Percentiles rank a stretch among this genome's conserved stretches.
Evolutionary conservation across 805 yeast genomes (phyloP).

Genomic region (Scheffersomyces coipomensis): DNA sequence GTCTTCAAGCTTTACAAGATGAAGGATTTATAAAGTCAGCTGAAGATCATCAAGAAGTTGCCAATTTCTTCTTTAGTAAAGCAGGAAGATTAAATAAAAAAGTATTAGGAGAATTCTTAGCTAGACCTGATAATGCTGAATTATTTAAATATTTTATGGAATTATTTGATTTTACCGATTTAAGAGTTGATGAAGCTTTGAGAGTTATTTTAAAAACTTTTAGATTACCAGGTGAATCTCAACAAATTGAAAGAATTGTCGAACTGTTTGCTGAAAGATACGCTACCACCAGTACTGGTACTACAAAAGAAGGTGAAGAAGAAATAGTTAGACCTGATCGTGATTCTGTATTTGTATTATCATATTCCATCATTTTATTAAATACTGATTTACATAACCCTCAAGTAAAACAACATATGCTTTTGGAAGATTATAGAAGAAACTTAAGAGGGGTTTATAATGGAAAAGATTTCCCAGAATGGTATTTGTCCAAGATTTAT

Average conservation of each 20-base stretch:
- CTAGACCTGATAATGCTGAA: conserved; percentile 66
- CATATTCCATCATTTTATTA: conserved; percentile 90
- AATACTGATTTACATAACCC: conserved; percentile 95
- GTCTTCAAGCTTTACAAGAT: conserved; percentile 62
- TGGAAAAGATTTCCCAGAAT: conserved; percentile 74
- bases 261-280: conserved; percentile 84
- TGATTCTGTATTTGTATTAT: conserved; percentile 85
- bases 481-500: conserved; percentile 83
- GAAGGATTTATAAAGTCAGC: conserved; percentile 56
- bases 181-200: conserved; percentile 91
- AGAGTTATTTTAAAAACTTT: conserved; percentile 78
- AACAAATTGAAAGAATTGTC: conserved; percentile 89
- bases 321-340: conserved; percentile 64
- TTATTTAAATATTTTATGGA: conserved; percentile 64
- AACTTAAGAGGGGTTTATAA: conserved; percentile 81
- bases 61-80: conserved; percentile 71
- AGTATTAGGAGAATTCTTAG: conserved; percentile 79
- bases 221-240: conserved; percentile 96
- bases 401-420: conserved; percentile 89
- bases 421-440: conserved; percentile 72
- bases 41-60: conserved; percentile 59
- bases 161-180: conserved; percentile 69
- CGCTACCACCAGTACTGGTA: conserved; percentile 44
- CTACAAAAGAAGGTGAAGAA: conserved; percentile 24
- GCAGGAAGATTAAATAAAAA: conserved; percentile 86